Percentiles rank a stretch among this genome's conserved stretches.
These are phyloP conservation scores for Agrostemma githago DNA, from an alignment of 148 eudicot species.

Conservation along the genomic window DNA sequence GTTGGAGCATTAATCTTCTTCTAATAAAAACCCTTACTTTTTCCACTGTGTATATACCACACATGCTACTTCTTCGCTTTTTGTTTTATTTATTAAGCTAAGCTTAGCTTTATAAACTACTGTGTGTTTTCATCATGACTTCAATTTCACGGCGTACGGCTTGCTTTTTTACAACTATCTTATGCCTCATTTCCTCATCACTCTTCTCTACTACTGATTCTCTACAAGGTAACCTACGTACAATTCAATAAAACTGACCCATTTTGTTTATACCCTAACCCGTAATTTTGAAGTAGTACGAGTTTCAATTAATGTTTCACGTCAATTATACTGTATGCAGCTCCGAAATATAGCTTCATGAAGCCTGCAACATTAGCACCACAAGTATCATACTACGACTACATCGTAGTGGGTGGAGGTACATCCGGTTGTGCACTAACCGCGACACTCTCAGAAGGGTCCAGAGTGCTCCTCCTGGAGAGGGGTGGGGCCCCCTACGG, in stretches of 20 bases:
- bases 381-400: conserved; percentile 29
- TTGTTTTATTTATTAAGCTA: background rate
- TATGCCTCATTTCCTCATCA: conserved; percentile 11
- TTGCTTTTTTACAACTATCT: background rate
- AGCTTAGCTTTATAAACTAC: too few relatives aligned
- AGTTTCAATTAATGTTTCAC: too few relatives aligned
- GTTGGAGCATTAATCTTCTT: conserved; percentile 18
- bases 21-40: background rate
- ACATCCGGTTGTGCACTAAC: conserved; percentile 44
- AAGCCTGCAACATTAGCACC: conserved; percentile 30
- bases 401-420: conserved; percentile 46
- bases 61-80: background rate
- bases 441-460: conserved; percentile 41
- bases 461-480: conserved; percentile 39
- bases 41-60: background rate
- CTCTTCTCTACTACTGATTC: conserved; percentile 3
- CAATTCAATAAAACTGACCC: background rate
- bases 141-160: conserved; percentile 1
- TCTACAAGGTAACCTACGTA: conserved; percentile 11
- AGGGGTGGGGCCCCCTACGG: conserved; percentile 49
- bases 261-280: background rate
- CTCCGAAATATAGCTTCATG: conserved; percentile 31
- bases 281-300: background rate
- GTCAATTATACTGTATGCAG: conserved; percentile 19
- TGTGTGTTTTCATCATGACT: conserved; percentile 9